A percentile compares a stretch with the other conserved stretches of the same genome.
Conservation (phyloP, 176 grass and related monocot species). For the Eleusine indica region DNA sequence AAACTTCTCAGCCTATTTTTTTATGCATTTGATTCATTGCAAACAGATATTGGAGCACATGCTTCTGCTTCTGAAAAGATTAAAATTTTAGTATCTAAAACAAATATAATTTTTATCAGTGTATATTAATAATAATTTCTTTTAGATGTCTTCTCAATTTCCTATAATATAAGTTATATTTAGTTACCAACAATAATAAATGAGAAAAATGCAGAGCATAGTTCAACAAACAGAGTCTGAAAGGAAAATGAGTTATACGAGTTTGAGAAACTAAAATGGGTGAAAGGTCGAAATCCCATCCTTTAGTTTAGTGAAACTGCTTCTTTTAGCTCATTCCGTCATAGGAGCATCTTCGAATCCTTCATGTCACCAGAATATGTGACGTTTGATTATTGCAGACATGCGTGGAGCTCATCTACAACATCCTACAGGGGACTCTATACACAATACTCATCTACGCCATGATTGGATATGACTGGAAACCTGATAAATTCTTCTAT, state of each 20-base stretch:
- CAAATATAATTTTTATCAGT: not conserved
- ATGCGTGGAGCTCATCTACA: conserved; percentile 75
- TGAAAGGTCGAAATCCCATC: not conserved
- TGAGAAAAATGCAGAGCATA: not conserved
- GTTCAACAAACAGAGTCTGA: not conserved
- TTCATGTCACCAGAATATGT: not conserved
- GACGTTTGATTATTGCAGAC: conserved; percentile 42
- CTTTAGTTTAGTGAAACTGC: not conserved
- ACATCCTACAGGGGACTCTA: conserved; percentile 49
- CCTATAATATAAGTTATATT: not conserved
- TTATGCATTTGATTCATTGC: not conserved
- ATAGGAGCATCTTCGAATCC: conserved; percentile 1
- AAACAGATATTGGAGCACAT: not conserved
- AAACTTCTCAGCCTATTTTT: not conserved
- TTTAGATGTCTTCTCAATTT: not conserved
- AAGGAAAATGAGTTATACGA: not conserved
- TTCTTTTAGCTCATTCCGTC: not conserved
- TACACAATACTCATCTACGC: conserved; percentile 72
- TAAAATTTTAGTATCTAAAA: not conserved
- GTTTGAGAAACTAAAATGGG: not conserved
- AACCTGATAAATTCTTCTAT: conserved; percentile 65
- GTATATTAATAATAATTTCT: not conserved
- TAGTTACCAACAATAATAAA: not conserved
- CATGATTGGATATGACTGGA: conserved; percentile 87
- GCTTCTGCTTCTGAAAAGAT: not conserved